A percentile compares a stretch with the other conserved stretches of the same genome.
These are phyloP conservation scores for Monosporozyma aquatica DNA, from an alignment of 805 yeast species.

Conservation along the genomic window DNA sequence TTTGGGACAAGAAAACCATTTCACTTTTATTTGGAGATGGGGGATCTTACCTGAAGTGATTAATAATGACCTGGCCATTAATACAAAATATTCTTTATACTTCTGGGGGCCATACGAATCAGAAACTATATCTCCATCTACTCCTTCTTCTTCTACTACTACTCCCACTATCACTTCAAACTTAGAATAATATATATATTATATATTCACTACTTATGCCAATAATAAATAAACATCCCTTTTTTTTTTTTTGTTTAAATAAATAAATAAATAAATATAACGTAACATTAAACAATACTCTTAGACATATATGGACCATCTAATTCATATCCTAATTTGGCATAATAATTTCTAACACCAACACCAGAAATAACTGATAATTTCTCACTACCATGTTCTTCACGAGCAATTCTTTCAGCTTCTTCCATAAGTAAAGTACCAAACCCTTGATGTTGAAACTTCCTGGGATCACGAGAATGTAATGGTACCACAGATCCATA, in stretches of 20 bases:
- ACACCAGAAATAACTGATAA: slow-evolving; percentile 94
- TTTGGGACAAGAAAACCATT: slow-evolving; percentile 46
- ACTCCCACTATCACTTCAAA: background rate
- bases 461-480: slow-evolving; percentile 93
- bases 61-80: slow-evolving; percentile 12
- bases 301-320: slow-evolving; percentile 99
- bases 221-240: background rate
- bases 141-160: background rate
- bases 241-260: too few relatives aligned
- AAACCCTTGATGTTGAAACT: slow-evolving; percentile 98
- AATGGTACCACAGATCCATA: slow-evolving; percentile 96
- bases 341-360: slow-evolving; percentile 94
- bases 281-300: slow-evolving; percentile 13
- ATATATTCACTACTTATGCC: background rate
- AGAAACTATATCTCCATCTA: too few relatives aligned
- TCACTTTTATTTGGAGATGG: slow-evolving; percentile 48
- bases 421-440: slow-evolving; percentile 97
- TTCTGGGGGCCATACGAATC: slow-evolving; percentile 14
- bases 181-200: background rate
- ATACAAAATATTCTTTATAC: slow-evolving; percentile 20
- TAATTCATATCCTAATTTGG: slow-evolving; percentile 77
- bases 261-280: background rate
- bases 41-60: slow-evolving; percentile 50
- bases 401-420: slow-evolving; percentile 90
- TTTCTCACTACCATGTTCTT: slow-evolving; percentile 88